A percentile compares a stretch with the other conserved stretches of the same genome.
Conservation (phyloP, 140 eudicot species). For the Senecio squalidus region DNA sequence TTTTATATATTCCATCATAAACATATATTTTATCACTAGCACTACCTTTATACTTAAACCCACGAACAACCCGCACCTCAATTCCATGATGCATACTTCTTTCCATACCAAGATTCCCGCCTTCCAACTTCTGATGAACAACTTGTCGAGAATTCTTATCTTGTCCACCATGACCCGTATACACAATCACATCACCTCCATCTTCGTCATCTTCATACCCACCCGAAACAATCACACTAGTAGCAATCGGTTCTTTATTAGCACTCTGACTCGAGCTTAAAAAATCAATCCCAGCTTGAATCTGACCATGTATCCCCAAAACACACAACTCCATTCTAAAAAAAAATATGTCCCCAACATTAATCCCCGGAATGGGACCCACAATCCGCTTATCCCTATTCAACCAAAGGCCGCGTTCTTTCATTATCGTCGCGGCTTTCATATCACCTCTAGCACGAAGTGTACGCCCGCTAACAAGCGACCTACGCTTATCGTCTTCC, state of each 20-base stretch:
- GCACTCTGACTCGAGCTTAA: conserved; percentile 55
- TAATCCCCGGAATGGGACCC: conserved; percentile 68
- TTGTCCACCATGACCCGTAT: conserved; percentile 95
- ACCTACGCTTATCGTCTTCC: conserved; percentile 45
- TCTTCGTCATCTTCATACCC: conserved; percentile 97
- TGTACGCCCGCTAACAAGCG: neutral
- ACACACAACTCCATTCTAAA: conserved; percentile 83
- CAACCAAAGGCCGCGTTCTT: conserved; percentile 56
- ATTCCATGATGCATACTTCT: conserved; percentile 83
- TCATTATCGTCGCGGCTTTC: conserved; percentile 51
- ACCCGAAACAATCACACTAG: conserved; percentile 86
- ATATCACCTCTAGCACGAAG: conserved; percentile 46
- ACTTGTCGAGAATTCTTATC: conserved; percentile 51
- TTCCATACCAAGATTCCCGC: conserved; percentile 84
- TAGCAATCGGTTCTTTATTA: conserved; percentile 86
- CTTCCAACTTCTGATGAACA: conserved; percentile 59
- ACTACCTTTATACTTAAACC: conserved; percentile 65
- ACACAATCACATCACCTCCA: conserved; percentile 59
- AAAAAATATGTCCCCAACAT: conserved; percentile 69
- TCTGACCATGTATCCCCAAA: conserved; percentile 76
- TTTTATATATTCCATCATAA: conserved; percentile 76
- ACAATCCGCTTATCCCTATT: conserved; percentile 78
- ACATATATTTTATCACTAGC: conserved; percentile 69
- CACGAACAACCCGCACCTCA: conserved; percentile 89
- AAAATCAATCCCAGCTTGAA: conserved; percentile 86